These are phyloP conservation scores for Zhuliangozyma blackwelliae DNA, from an alignment of 1,139 yeast species.

Conservation along the genomic window DNA sequence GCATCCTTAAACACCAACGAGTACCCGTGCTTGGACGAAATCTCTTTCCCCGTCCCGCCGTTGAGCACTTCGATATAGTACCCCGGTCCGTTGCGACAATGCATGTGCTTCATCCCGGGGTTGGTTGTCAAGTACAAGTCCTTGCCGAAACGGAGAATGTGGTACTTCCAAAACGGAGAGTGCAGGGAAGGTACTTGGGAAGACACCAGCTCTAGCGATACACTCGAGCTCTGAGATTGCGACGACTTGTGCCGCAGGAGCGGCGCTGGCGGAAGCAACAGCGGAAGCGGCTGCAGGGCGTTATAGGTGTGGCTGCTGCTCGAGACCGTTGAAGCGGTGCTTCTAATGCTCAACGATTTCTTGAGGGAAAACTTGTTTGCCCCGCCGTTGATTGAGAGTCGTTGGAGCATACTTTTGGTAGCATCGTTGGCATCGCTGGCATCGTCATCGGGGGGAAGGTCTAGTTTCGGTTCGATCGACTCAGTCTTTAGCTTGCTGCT, in stretches of 20 bases:
- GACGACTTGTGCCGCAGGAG: neutral
- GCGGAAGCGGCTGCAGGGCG: neutral
- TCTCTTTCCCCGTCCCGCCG: slow-evolving; percentile 5
- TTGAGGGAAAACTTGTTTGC: too few species aligned
- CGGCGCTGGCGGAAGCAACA: neutral
- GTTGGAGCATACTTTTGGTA: too few species aligned
- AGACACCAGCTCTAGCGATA: neutral
- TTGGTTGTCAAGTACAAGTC: slow-evolving; percentile 55
- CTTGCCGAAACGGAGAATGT: slow-evolving; percentile 45
- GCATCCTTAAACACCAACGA: slow-evolving; percentile 31
- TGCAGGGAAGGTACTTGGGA: neutral
- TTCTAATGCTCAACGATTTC: too few species aligned
- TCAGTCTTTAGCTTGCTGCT: too few species aligned
- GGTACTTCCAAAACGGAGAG: slow-evolving; percentile 58
- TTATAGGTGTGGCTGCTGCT: too few species aligned
- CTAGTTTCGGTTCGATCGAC: too few species aligned
- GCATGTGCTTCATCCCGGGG: slow-evolving; percentile 52
- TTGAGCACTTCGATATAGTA: slow-evolving; percentile 42
- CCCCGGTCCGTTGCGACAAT: slow-evolving; percentile 56
- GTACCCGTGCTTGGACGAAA: slow-evolving; percentile 19
- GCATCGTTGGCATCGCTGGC: too few species aligned
- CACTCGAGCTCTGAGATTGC: neutral
- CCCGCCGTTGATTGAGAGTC: too few species aligned
- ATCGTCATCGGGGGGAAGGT: too few species aligned
- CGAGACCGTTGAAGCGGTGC: too few species aligned